Percentiles rank a stretch among this genome's conserved stretches.
Conservation (phyloP, 805 yeast species). For the Hermanozyma aechmeae region DNA sequence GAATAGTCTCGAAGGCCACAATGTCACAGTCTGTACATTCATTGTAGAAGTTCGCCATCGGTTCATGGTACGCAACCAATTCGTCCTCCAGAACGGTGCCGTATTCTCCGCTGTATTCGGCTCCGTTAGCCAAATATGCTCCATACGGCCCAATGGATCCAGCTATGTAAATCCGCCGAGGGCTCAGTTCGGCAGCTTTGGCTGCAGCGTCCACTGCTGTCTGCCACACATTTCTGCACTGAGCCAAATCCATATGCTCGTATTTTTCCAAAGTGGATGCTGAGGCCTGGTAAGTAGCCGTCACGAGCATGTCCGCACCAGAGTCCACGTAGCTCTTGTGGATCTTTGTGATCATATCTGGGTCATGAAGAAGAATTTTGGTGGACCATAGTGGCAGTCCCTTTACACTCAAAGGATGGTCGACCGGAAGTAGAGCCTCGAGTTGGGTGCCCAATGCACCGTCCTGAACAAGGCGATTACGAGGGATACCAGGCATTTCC, state of each 20-base stretch:
- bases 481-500: too few species aligned
- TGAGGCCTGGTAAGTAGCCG: conserved; percentile 12
- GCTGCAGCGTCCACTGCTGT: conserved; percentile 8
- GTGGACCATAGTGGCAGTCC: conserved; percentile 13
- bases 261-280: conserved; percentile 7
- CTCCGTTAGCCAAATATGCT: conserved; percentile 55
- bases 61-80: conserved; percentile 42
- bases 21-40: conserved; percentile 39
- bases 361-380: conserved; percentile 9
- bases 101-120: conserved; percentile 70
- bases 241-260: conserved; percentile 5
- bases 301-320: conserved; percentile 10
- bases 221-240: conserved; percentile 8
- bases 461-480: conserved; percentile 11
- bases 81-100: conserved; percentile 26
- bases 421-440: conserved; percentile 8
- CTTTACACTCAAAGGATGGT: conserved; percentile 9
- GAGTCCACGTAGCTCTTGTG: conserved; percentile 9
- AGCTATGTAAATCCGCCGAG: conserved; percentile 34
- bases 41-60: conserved; percentile 31
- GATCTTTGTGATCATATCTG: conserved; percentile 6
- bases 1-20: conserved; percentile 66
- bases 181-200: too few species aligned
- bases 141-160: conserved; percentile 79
- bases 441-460: conserved; percentile 12